These are phyloP conservation scores for Teunomyces funiuensis DNA, from an alignment of 805 yeast species.

Conservation along the genomic window DNA sequence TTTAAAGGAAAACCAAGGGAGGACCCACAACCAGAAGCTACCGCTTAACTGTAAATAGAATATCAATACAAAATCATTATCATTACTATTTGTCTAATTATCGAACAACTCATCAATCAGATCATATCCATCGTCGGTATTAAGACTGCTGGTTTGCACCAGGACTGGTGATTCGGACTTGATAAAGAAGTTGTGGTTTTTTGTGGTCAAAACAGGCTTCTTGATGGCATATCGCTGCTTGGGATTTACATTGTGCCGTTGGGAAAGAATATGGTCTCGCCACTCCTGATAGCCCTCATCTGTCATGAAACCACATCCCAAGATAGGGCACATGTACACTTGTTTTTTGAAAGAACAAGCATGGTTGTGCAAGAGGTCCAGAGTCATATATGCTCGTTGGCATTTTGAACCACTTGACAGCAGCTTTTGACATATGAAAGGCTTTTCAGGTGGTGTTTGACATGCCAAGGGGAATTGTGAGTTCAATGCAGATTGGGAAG, in stretches of 20 bases:
- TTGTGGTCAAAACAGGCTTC: not conserved
- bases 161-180: not conserved
- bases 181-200: not conserved
- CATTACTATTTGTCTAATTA: not conserved
- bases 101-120: slow-evolving; percentile 14
- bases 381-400: not conserved
- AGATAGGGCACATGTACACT: slow-evolving; percentile 36
- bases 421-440: not conserved
- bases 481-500: not conserved
- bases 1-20: slow-evolving; percentile 32
- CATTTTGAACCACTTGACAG: not conserved
- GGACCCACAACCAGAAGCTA: not conserved
- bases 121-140: slow-evolving; percentile 7
- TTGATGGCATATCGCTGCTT: not conserved
- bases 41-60: not conserved
- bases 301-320: slow-evolving; percentile 42
- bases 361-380: not conserved
- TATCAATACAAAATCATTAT: not conserved
- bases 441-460: not conserved
- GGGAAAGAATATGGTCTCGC: slow-evolving; percentile 26
- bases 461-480: not conserved
- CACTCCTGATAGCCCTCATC: slow-evolving; percentile 30
- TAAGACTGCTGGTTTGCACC: not conserved
- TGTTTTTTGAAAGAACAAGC: slow-evolving; percentile 31
- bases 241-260: slow-evolving; percentile 17